These are phyloP conservation scores for Rhytidiadelphus loreus DNA, from an alignment of 225 moss, liverwort and hornwort species.

Conservation along the genomic window DNA sequence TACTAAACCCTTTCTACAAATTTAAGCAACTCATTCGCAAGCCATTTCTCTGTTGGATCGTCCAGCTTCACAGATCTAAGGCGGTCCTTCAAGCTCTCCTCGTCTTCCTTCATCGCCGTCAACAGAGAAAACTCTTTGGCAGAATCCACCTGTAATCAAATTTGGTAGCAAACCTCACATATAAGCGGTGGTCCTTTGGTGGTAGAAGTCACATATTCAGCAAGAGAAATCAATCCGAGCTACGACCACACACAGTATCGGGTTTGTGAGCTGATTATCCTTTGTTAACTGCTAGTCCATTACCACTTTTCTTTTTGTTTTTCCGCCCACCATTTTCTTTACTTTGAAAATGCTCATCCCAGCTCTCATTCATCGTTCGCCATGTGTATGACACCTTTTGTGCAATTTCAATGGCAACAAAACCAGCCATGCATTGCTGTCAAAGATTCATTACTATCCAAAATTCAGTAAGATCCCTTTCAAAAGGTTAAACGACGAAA, in stretches of 20 bases:
- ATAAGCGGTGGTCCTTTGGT: background rate
- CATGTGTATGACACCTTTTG: conserved; percentile 62
- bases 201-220: background rate
- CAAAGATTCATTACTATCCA: background rate
- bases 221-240: background rate
- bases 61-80: background rate
- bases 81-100: background rate
- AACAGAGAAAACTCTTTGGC: conserved; percentile 30
- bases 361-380: conserved; percentile 42
- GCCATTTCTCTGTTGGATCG: background rate
- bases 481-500: background rate
- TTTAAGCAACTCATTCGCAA: background rate
- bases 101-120: background rate
- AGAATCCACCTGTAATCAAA: conserved; percentile 39
- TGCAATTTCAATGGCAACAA: conserved; percentile 78
- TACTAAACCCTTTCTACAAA: no score
- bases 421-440: conserved; percentile 91
- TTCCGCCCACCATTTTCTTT: conserved; percentile 29
- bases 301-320: conserved; percentile 30
- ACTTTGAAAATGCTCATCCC: conserved; percentile 34
- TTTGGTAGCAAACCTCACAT: background rate
- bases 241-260: background rate
- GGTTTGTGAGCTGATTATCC: conserved; percentile 19
- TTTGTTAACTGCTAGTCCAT: conserved; percentile 19
- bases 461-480: no score